phyloP scores from a whole-genome alignment of 345 rosid species.

The Litchi chinensis region DNA sequence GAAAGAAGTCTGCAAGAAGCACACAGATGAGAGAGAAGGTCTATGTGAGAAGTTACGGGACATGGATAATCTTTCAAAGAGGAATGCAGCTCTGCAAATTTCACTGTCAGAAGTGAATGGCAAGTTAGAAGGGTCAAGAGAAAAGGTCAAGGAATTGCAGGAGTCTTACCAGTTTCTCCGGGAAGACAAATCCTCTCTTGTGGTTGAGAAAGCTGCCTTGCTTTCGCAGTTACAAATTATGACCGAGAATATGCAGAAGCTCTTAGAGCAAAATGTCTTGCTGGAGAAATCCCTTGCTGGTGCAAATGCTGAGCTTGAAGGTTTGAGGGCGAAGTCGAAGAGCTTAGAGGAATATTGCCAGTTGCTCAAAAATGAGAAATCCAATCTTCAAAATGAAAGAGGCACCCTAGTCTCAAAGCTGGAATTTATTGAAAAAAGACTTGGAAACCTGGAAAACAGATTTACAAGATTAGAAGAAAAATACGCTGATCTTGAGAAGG shows the following conservation, averaged over 20 bases:
- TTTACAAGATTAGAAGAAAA: conserved; percentile 67
- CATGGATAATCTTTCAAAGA: conserved; percentile 54
- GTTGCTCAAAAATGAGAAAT: conserved; percentile 73
- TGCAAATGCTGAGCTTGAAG: conserved; percentile 79
- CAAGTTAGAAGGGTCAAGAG: conserved; percentile 66
- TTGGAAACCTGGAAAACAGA: conserved; percentile 63
- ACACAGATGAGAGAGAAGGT: conserved; percentile 48
- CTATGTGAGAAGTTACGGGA: conserved; percentile 55
- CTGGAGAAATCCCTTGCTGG: conserved; percentile 62
- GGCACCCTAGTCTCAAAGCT: conserved; percentile 56
- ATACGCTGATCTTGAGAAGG: conserved; percentile 65
- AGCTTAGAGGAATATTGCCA: conserved; percentile 71
- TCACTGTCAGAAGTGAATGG: conserved; percentile 74
- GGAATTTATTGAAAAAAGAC: conserved; percentile 61
- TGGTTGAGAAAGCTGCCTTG: conserved; percentile 67
- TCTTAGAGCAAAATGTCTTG: conserved; percentile 57
- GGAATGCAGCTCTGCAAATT: conserved; percentile 62
- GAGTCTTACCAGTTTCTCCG: conserved; percentile 63
- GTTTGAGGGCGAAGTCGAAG: conserved; percentile 62
- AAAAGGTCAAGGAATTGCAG: conserved; percentile 56
- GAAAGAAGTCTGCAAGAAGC: conserved; percentile 51
- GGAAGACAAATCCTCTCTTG: conserved; percentile 71
- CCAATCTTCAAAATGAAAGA: conserved; percentile 56
- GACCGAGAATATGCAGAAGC: conserved; percentile 76
- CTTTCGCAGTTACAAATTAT: conserved; percentile 79